Evolutionary conservation across 345 rosid genomes (phyloP), one percentile per base, ranked within the genome.

Genomic region (Citropsis articulata): DNA sequence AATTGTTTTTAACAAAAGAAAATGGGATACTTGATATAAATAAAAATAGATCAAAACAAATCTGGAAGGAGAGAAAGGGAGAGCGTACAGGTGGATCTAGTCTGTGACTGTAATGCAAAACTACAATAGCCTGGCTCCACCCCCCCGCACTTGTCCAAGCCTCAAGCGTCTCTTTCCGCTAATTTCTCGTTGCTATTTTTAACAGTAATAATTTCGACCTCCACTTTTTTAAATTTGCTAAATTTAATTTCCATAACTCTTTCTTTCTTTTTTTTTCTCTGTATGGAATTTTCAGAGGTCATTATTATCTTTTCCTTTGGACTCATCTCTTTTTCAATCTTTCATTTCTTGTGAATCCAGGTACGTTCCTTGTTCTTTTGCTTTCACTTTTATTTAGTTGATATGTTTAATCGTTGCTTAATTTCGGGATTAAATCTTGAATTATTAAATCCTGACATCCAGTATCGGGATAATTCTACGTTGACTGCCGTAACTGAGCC

Each of bases 71-170:
- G 77, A 70, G 81, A 67, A 9, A 70, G 27, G 33, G 30, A 67
- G 72, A 62, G 66, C 25, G 38, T 55, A 53, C 78, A 77, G 76
- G 77, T 66, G 81, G 80, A 77, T 79, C 66, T 59, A 35, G 75
- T 55, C 65, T 30, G 79, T 22, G 77, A 53, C 42, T 30, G 80
- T 18, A 75, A 45, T 45, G 14, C 50, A 13, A 45, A 45, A 13
- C 50, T 45, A 45, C 50, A 10, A 45, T 45, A 45, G 50, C 5
- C 57, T 69, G 80, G 80, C 72, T 55, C 73, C 79, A 36, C 66
- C 72, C 36, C 57, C 79, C 18, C 56, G 38, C 85, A 77, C 86
- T 82, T 79, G 86, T 75, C 59, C 59, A 19, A 61, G 12, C 33
- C 21, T 67, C 22, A 53, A 53, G 22, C 57, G 57, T 53, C 57